These are phyloP conservation scores for Cercospora beticola DNA, from an alignment of 2,329 filamentous ascomycete species.

Conservation along the genomic window DNA sequence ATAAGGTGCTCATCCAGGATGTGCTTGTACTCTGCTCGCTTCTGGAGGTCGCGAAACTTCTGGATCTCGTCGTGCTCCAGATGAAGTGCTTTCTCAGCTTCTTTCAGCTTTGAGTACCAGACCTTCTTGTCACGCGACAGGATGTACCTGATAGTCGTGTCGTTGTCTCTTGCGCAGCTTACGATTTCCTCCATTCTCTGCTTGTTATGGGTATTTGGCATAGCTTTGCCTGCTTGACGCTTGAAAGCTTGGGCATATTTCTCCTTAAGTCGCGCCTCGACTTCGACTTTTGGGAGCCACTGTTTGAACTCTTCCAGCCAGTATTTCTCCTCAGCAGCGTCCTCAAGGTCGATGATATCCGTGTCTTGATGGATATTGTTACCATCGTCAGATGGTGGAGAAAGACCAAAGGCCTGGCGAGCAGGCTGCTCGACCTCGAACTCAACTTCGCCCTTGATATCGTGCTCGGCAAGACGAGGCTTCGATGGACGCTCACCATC, in stretches of 20 bases:
- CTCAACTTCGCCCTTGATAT: neutral
- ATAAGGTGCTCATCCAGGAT: neutral
- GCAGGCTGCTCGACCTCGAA: neutral
- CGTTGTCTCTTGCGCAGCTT: neutral
- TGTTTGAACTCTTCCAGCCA: neutral
- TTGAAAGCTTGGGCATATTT: neutral
- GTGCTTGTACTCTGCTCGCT: neutral
- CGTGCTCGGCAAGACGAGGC: neutral
- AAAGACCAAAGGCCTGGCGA: too few species aligned
- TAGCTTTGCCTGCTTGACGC: neutral
- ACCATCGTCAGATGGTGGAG: too few species aligned
- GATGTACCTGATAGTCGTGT: neutral
- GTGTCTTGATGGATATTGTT: neutral
- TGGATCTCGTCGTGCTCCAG: neutral
- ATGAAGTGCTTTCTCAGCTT: neutral
- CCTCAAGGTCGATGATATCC: neutral
- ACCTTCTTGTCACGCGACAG: neutral
- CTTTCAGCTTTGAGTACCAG: neutral
- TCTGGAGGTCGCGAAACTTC: neutral
- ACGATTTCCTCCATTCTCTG: neutral
- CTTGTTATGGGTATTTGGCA: neutral
- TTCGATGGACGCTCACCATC: neutral
- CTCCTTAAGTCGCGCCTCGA: neutral
- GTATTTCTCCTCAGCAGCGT: neutral
- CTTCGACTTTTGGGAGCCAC: neutral